A percentile compares a stretch with the other conserved stretches of the same genome.
Evolutionary conservation across 1,284 basidiomycete genomes (phyloP).

Genomic region (Leccinum griseonigrum): DNA sequence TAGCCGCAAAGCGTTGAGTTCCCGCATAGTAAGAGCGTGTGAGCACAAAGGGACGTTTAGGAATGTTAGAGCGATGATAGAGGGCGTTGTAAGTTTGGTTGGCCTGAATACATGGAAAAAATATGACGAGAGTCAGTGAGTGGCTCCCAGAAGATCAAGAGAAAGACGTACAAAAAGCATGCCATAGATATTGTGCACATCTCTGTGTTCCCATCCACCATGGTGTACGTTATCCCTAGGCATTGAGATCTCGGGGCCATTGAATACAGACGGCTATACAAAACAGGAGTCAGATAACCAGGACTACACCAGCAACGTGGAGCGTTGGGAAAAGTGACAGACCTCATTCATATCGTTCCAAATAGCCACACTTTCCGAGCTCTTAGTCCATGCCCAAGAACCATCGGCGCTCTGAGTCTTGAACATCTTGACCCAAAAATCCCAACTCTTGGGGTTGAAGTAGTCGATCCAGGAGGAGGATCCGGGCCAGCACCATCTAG

Average conservation of each 20-base stretch:
- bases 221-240: conserved; percentile 91
- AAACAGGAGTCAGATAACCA: not conserved
- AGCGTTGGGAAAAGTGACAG: conserved; percentile 6
- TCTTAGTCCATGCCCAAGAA: conserved; percentile 71
- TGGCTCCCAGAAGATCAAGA: not conserved
- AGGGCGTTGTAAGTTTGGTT: conserved; percentile 88
- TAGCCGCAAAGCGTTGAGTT: conserved; percentile 92
- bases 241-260: conserved; percentile 98
- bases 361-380: conserved; percentile 81
- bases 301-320: not conserved
- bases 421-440: conserved; percentile 90
- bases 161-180: conserved; percentile 70
- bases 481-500: conserved; percentile 93
- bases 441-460: conserved; percentile 89
- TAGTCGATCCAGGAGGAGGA: conserved; percentile 96
- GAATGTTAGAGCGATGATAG: conserved; percentile 68
- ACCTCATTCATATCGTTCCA: conserved; percentile 99
- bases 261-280: conserved; percentile 88
- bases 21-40: conserved; percentile 95
- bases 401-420: conserved; percentile 50
- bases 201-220: conserved; percentile 96
- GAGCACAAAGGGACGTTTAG: conserved; percentile 90
- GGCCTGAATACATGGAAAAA: conserved; percentile 30
- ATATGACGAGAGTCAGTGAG: not conserved
- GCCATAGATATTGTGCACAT: conserved; percentile 92